Base-by-base conservation (phyloP, 106 monocot species). In the Amphibolis antarctica region DNA sequence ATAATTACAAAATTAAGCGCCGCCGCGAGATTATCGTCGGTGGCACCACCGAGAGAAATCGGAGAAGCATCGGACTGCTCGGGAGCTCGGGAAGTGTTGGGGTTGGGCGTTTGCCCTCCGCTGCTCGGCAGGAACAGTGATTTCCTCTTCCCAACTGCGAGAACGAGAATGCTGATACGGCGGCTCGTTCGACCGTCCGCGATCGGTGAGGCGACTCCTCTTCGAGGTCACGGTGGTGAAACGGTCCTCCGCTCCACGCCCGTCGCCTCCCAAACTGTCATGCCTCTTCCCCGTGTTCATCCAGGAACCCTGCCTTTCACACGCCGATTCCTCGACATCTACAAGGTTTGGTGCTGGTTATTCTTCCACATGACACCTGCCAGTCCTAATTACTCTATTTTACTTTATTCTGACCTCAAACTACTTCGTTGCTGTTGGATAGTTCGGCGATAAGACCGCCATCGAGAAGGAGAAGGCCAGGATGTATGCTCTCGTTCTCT, bases 381-480 rank as follows among this genome's bases (percentile, higher is more conserved):
- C 12, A 56, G 5, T 28, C 11, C 14, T 1, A 27, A 0, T 56
- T 26, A 56, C 12, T 12, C 13, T 18, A 22, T 55, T 0, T 56
- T 27, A 22, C 14, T 28, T 15, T 56, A 36, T 7, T 36, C 36
- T 36, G 36, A 4, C 7, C 36, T 36, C 36, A 36, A 36, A 2
- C 7, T 36, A 36, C 36, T 36, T 36, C 7, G 36, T 9, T 29
- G 12, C 14, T 4, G 22, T 9, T 56, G 56, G n/a, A n/a, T 56
- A 56, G 56, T 56, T 56, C 1, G 56, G 56, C 14, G 25, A 56
- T 27, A 56, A 27, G 28, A 27, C 2, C 26, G 56, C 56, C 24
- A 56, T 56, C 56, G 27, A 56, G 14, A 56, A 56, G 56, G 56
- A 56, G 56, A 56, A 56, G 56, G 56, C 28, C 24, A 56, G 56